phyloP scores from a whole-genome alignment of 2,329 filamentous ascomycete genomes.

The Hirsutella minnesotensis region DNA sequence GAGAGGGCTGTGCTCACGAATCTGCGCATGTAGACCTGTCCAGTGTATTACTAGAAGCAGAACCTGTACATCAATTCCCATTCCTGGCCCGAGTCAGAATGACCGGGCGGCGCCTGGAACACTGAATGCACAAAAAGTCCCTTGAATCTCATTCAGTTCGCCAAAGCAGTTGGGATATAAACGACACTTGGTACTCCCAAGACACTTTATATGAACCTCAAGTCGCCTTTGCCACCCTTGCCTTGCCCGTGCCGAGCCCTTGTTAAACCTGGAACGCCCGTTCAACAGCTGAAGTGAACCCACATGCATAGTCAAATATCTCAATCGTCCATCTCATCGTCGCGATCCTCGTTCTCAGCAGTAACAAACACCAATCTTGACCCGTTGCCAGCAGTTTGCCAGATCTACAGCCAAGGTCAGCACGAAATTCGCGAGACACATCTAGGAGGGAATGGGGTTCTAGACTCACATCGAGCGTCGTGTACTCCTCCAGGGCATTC shows the following conservation, averaged over 20 bases:
- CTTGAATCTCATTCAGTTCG: too few relatives aligned
- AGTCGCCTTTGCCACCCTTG: not conserved
- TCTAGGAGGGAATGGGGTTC: not conserved
- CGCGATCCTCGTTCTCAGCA: slow-evolving; percentile 33
- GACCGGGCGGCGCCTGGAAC: too few relatives aligned
- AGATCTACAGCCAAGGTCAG: slow-evolving; percentile 46
- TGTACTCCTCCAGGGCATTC: slow-evolving; percentile 79
- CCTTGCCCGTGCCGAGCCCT: not conserved
- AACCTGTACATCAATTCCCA: not conserved
- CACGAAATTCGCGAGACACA: not conserved
- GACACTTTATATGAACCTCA: too few relatives aligned
- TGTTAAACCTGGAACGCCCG: not conserved
- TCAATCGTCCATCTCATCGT: slow-evolving; percentile 35
- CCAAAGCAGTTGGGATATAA: too few relatives aligned
- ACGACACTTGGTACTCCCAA: too few relatives aligned
- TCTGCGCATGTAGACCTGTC: slow-evolving; percentile 29
- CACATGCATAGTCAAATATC: not conserved
- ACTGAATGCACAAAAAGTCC: too few relatives aligned
- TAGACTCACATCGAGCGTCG: slow-evolving; percentile 70
- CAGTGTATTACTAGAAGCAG: slow-evolving; percentile 11
- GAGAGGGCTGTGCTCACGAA: slow-evolving; percentile 51
- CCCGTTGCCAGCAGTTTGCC: slow-evolving; percentile 65
- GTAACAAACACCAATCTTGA: slow-evolving; percentile 62
- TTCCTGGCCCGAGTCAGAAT: slow-evolving; percentile 15
- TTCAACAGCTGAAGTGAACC: not conserved